Evolutionary conservation across 225 moss, liverwort and hornwort genomes (phyloP), one percentile per base, ranked within the genome.

Genomic region (Anthoceros angustus): DNA sequence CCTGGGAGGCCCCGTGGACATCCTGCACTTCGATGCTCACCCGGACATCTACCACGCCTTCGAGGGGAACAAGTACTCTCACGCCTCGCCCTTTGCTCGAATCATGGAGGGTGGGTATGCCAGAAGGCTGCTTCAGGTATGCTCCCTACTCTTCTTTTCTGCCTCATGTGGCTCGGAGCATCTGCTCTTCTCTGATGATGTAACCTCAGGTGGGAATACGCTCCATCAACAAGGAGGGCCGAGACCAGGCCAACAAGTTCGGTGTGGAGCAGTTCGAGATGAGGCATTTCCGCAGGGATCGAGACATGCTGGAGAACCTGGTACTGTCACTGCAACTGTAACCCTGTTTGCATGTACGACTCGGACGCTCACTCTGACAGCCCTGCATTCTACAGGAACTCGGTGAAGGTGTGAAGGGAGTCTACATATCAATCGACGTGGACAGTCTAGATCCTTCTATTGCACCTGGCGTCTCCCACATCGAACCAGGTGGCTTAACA

Each of bases 231-330:
- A 87, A 84, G 26, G 98, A 98, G 74, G 89, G 89, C 68, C 85
- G 98, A 18, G 89, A 89, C 12, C 92, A 92, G 69, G 92, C 85
- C 0, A 81, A 84, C 73, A 92, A 79, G 70, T 98, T 86, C 64
- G 98, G 92, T 3, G 98, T 98, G 23, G 98, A 98, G 77, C 92
- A 98, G 77, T 84, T 83, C 70, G 98, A 98, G 72, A 98, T 98
- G 98, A 81, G 92, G 41, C 84, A 78, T 0, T 98, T 87, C 41
- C 79, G 76, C 21, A 82, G 74, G 26, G 89, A 98, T 72, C 87
- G 79, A 0, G 76, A 84, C 12, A 73, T 70, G 41, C 69, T 98
- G 40, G 79, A 92, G 69, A 82, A 67, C 25, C 71, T 98, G 72
- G 83, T 83, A 21, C 2, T 32, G 68, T 42, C 66, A 63, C 4